phyloP scores from a whole-genome alignment of 495 filamentous ascomycete genomes.

The Oidiodendron maius region DNA sequence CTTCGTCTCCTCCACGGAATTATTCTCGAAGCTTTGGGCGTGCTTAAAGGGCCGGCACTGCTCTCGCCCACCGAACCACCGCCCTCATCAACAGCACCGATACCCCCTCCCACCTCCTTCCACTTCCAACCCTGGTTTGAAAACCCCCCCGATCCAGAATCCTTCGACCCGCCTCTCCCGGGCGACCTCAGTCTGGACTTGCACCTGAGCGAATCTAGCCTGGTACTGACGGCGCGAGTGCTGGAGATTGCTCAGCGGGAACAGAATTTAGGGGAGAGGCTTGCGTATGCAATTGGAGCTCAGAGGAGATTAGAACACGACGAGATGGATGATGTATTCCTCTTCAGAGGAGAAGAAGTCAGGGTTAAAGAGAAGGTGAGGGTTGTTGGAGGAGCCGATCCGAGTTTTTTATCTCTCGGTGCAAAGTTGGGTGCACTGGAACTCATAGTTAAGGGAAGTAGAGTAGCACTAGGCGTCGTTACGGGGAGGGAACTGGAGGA shows the following conservation, averaged over 20 bases:
- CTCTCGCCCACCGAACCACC: conserved; percentile 18
- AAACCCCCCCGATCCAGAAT: conserved; percentile 23
- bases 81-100: not conserved
- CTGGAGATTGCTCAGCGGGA: conserved; percentile 57
- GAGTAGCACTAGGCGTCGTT: conserved; percentile 70
- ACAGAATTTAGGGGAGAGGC: conserved; percentile 40
- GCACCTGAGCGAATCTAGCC: conserved; percentile 66
- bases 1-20: conserved; percentile 70
- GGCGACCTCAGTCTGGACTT: conserved; percentile 66
- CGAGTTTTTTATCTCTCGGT: conserved; percentile 77
- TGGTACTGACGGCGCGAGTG: conserved; percentile 74
- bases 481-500: conserved; percentile 59
- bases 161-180: conserved; percentile 45
- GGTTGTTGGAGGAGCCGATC: conserved; percentile 81
- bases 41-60: conserved; percentile 50
- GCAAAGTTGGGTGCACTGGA: conserved; percentile 82
- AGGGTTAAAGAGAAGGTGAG: conserved; percentile 83
- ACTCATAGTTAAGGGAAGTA: conserved; percentile 60
- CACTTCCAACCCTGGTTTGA: conserved; percentile 12
- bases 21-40: conserved; percentile 59
- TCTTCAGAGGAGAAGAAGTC: conserved; percentile 54
- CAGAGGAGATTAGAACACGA: conserved; percentile 67
- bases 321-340: conserved; percentile 70
- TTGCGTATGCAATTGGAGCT: conserved; percentile 50
- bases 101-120: not conserved